Base-by-base conservation (phyloP, 192 early-diverging fungal species). In the Backusella tuberculispora region DNA sequence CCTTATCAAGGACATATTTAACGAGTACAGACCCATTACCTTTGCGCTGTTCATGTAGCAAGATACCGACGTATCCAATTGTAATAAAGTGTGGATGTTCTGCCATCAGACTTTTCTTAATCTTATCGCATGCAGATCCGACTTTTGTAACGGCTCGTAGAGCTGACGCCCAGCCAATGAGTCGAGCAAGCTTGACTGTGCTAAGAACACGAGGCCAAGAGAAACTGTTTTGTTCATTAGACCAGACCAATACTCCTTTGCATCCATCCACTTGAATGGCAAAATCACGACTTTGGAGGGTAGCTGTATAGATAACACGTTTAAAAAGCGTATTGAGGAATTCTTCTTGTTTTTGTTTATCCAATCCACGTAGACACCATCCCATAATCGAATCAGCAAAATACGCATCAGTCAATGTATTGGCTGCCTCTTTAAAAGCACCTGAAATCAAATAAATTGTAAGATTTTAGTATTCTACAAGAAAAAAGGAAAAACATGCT, bases 251-350 rank as follows among this genome's bases (percentile, higher is more conserved):
- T 17, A 74, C 73, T 60, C 80, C 80, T 41, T 81, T 81, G 26
- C 75, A 81, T 17, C 76, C 76, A 38, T 81, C 80, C 9, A 75
- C 76, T 75, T 81, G 80, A 65, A 81, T 63, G 21, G 74, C 76
- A 47, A 74, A 81, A 42, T 81, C 80, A 6, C 73, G 56, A 66
- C 76, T 80, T 63, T 68, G 43, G 15, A 75, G 53, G 13, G 74
- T 67, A 1, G 71, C 74, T 38, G 47, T 21, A 29, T 76, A 76
- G 17, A 80, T 46, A 7, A 75, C 41, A 43, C 42, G 42, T 48
- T 80, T 80, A 65, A 80, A 80, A 17, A 80, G 41, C 2, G 42
- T 60, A 37, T 67, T 48, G 3, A 43, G 24, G 6, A 73, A 45
- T 15, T 68, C 50, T 9, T 47, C 29, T 13, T 71, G n/a, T 9